Conservation (phyloP, 1,139 yeast species). For the Suhomyces atakaporum region DNA sequence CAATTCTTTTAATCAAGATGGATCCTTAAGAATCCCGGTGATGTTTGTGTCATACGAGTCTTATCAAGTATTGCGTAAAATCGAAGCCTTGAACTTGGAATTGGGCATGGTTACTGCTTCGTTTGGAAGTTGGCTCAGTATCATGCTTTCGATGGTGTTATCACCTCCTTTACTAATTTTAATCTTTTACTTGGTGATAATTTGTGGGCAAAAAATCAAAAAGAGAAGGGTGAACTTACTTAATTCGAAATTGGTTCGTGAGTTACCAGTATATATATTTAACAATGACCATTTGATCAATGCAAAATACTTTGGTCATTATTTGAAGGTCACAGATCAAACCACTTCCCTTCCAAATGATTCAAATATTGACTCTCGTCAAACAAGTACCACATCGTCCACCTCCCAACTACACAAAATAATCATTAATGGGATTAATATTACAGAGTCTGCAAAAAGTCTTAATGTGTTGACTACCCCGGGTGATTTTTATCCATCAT, state of each 20-base stretch:
- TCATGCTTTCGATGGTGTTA: conserved; percentile 42
- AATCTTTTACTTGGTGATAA: conserved; percentile 35
- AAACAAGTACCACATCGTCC: conserved; percentile 23
- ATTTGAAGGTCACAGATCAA: conserved; percentile 20
- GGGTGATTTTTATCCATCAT: conserved; percentile 42
- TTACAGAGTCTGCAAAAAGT: conserved; percentile 22
- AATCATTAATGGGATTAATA: conserved; percentile 36
- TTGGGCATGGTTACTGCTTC: conserved; percentile 35
- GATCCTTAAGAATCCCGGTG: conserved; percentile 35
- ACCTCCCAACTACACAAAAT: conserved; percentile 23
- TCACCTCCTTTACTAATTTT: conserved; percentile 48
- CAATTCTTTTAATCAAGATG: conserved; percentile 40
- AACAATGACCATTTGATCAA: conserved; percentile 39
- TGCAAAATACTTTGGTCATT: conserved; percentile 28
- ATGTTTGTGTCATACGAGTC: conserved; percentile 45
- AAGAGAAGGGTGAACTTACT: conserved; percentile 30
- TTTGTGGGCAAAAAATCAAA: conserved; percentile 33
- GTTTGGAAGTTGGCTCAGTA: conserved; percentile 43
- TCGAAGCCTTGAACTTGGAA: conserved; percentile 15
- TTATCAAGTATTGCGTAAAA: conserved; percentile 23
- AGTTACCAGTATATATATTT: conserved; percentile 43
- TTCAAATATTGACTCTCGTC: conserved; percentile 3
- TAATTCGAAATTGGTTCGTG: conserved; percentile 38
- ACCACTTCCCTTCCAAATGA: conserved; percentile 8
- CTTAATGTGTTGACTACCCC: conserved; percentile 34